Conservation (phyloP, 257 asterid species). For the Cordia subcordata region DNA sequence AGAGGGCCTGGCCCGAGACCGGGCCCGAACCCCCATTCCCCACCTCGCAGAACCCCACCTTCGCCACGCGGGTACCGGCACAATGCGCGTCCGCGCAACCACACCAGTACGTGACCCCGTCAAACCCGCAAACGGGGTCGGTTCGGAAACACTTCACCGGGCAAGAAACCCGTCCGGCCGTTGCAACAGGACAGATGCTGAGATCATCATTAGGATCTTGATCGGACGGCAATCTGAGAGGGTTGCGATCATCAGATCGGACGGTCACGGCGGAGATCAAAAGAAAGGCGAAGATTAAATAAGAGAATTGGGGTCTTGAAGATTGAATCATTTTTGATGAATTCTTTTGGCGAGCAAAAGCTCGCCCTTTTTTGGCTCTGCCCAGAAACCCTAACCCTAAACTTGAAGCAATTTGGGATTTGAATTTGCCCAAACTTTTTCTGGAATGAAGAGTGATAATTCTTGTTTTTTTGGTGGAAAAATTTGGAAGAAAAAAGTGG, state of each 20-base stretch:
- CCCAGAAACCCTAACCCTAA: background rate
- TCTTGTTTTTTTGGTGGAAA: too few relatives aligned
- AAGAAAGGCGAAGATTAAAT: conserved; percentile 25
- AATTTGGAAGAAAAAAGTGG: too few relatives aligned
- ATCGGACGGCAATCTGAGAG: conserved; percentile 46
- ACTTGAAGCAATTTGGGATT: too few relatives aligned
- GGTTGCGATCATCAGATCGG: conserved; percentile 2
- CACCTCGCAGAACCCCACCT: conserved; percentile 66
- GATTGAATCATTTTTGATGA: conserved; percentile 6
- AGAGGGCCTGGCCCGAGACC: conserved; percentile 74
- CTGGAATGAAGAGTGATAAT: too few relatives aligned
- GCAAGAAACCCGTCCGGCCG: conserved; percentile 30
- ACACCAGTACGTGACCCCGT: conserved; percentile 94
- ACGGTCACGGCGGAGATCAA: conserved; percentile 12
- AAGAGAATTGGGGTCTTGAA: background rate
- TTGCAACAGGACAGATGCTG: background rate
- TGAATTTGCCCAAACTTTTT: too few relatives aligned
- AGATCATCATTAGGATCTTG: conserved; percentile 21
- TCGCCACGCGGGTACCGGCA: conserved; percentile 68
- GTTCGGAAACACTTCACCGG: conserved; percentile 89
- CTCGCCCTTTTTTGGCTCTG: conserved; percentile 10
- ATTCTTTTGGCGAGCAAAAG: conserved; percentile 5
- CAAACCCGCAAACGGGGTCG: conserved; percentile 88
- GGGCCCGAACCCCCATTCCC: conserved; percentile 77
- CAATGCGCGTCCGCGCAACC: conserved; percentile 95